A percentile compares a stretch with the other conserved stretches of the same genome.
These are phyloP conservation scores for Mitragyna speciosa DNA, from an alignment of 257 asterid genomes.

Conservation along the genomic window DNA sequence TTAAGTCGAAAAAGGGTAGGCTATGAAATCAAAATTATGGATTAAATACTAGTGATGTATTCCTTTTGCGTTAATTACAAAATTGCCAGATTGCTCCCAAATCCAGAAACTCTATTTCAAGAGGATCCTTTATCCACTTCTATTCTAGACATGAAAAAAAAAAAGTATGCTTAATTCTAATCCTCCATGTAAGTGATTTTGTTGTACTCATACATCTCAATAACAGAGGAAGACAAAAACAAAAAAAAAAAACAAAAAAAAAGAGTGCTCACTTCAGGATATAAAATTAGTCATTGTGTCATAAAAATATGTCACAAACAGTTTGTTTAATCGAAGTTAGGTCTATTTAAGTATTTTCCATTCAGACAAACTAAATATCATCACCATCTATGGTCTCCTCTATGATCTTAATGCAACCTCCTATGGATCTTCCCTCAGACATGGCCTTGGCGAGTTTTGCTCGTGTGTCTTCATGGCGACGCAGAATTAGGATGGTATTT, in stretches of 20 bases:
- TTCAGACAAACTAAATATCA: conserved; percentile 28
- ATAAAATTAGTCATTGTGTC: not conserved
- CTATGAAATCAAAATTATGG: too few relatives aligned
- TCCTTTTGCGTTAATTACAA: too few relatives aligned
- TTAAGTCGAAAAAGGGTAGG: too few relatives aligned
- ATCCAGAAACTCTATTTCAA: too few relatives aligned
- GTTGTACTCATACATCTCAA: too few relatives aligned
- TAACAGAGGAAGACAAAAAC: too few relatives aligned
- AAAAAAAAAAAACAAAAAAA: too few relatives aligned
- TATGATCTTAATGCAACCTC: conserved; percentile 62
- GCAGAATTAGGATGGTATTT: conserved; percentile 64
- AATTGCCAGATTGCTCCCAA: too few relatives aligned
- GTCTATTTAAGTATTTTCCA: not conserved
- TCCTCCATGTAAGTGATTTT: not conserved
- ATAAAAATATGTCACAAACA: not conserved
- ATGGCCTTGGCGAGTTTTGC: conserved; percentile 72
- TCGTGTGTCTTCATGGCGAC: conserved; percentile 80
- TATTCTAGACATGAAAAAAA: not conserved
- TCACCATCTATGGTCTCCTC: conserved; percentile 55
- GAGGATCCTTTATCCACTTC: not conserved
- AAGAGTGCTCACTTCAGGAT: not conserved
- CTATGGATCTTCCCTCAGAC: conserved; percentile 72
- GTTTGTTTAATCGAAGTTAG: not conserved
- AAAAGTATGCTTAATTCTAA: not conserved
- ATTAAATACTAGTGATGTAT: too few relatives aligned